These are phyloP conservation scores for Spinellus fusiger DNA, from an alignment of 192 early-diverging fungal genomes.

Conservation along the genomic window DNA sequence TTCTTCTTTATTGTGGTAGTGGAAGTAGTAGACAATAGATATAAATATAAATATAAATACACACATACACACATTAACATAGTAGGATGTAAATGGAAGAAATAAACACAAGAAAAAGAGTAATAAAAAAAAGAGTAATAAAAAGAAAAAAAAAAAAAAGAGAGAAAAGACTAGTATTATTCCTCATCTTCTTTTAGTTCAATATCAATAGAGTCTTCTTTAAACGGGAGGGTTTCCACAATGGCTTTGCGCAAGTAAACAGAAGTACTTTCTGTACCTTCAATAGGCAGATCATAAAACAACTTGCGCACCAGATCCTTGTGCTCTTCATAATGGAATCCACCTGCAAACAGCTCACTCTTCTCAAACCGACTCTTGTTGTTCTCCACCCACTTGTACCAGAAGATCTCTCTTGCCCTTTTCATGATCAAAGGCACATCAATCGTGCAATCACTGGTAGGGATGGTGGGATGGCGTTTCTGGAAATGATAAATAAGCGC, in stretches of 20 bases:
- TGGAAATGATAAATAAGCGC: conserved; percentile 61
- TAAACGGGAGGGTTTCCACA: conserved; percentile 31
- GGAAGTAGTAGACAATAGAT: background rate
- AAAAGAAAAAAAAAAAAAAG: background rate
- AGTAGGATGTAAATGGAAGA: background rate
- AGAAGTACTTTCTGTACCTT: conserved; percentile 59
- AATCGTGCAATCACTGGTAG: conserved; percentile 40
- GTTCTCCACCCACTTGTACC: conserved; percentile 61
- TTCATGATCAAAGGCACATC: conserved; percentile 58
- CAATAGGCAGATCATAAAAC: conserved; percentile 72
- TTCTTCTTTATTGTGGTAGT: background rate
- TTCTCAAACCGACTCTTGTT: conserved; percentile 23
- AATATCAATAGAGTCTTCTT: background rate
- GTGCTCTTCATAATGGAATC: conserved; percentile 53
- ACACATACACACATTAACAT: background rate
- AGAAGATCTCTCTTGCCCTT: conserved; percentile 62
- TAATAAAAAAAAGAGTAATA: background rate
- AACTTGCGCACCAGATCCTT: conserved; percentile 56
- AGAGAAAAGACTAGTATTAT: background rate
- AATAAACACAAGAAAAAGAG: background rate
- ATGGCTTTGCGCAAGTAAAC: conserved; percentile 52
- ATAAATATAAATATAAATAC: background rate
- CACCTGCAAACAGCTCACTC: conserved; percentile 9
- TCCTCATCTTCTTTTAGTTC: background rate
- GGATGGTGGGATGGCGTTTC: conserved; percentile 57